Conservation (phyloP, 306 rosid species). For the Cotoneaster glaucophyllus region DNA sequence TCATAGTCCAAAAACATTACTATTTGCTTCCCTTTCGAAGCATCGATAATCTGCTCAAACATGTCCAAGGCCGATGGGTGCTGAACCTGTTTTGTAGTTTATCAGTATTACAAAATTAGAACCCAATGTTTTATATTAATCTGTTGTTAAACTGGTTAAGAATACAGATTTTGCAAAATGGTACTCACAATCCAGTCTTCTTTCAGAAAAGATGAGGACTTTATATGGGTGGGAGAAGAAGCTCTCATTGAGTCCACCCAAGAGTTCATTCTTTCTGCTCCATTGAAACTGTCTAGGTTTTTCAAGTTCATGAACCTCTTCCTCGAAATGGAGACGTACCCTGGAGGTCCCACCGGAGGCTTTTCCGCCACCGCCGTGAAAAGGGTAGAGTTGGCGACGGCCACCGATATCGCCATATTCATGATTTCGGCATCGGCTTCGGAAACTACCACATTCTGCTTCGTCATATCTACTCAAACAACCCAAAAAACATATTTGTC, state of each 20-base stretch:
- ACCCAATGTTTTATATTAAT: neutral
- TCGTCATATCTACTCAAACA: conserved; percentile 49
- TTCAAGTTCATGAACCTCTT: conserved; percentile 37
- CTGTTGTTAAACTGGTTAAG: neutral
- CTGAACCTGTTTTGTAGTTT: conserved; percentile 29
- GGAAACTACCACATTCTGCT: conserved; percentile 57
- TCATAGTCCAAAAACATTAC: conserved; percentile 90
- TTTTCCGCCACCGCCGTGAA: conserved; percentile 39
- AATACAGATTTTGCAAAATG: neutral
- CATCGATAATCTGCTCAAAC: conserved; percentile 71
- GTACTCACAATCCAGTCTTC: conserved; percentile 71
- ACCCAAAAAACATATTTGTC: neutral
- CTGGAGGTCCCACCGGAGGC: conserved; percentile 46
- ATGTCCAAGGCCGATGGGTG: conserved; percentile 86
- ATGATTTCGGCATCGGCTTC: conserved; percentile 32
- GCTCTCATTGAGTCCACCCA: conserved; percentile 92
- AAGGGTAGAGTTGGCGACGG: conserved; percentile 32
- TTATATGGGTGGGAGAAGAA: conserved; percentile 70
- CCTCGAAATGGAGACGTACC: conserved; percentile 53
- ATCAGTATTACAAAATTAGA: neutral
- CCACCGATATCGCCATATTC: conserved; percentile 26
- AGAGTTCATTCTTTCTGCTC: conserved; percentile 54
- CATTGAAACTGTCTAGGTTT: conserved; percentile 64
- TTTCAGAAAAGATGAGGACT: conserved; percentile 43
- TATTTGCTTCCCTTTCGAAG: conserved; percentile 70